Base-by-base conservation (phyloP, 2,329 filamentous ascomycete genomes). In the Orbilia javanica region DNA sequence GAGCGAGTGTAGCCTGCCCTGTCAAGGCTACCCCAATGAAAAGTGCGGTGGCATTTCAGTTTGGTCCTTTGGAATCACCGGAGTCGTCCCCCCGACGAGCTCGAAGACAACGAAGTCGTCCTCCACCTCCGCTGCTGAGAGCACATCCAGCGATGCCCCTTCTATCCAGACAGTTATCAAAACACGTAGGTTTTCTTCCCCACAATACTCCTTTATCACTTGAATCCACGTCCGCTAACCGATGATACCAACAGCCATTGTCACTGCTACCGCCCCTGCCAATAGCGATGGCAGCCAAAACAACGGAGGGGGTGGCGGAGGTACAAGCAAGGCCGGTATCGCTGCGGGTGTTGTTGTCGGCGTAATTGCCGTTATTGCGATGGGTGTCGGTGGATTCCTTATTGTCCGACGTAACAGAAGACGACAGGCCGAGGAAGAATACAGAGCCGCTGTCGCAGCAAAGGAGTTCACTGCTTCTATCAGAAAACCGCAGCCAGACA, bases 291-390 rank as follows among this genome's bases (percentile, higher is more conserved):
- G 79, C 60, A 81, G 81, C 18, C 83, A 83, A 20, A 80, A 25
- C 13, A 25, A 11, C 6, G 46, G 83, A 2, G 55, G 50, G 31
- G 50, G 50, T 6, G 50, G 52, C 4, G 81, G 84, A 65, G 85
- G 87, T 7, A 86, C 90, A n/a, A 94, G 91, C 83, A 92, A 90
- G n/a, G 92, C 90, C 44, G 93, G 91, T 60, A 94, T 98, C 80
- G 94, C 92, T 18, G 95, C 91, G 8, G 95, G 95, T 77, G 92
- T 93, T 0, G 94, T 97, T 1, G 92, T 96, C 7, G 94, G 93
- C 74, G 89, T 97, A 1, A 86, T 97, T 1, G 92, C 86, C 0
- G 82, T 94, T 3, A 88, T 86, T 66, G 91, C 87, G 13, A 87
- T 92, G 18, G 86, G 89, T 11, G 93, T 90, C 52, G 94, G 89